Evolutionary conservation across 225 moss, liverwort and hornwort genomes (phyloP), one percentile per base, ranked within the genome.

Genomic region (Marchantia polymorpha): DNA sequence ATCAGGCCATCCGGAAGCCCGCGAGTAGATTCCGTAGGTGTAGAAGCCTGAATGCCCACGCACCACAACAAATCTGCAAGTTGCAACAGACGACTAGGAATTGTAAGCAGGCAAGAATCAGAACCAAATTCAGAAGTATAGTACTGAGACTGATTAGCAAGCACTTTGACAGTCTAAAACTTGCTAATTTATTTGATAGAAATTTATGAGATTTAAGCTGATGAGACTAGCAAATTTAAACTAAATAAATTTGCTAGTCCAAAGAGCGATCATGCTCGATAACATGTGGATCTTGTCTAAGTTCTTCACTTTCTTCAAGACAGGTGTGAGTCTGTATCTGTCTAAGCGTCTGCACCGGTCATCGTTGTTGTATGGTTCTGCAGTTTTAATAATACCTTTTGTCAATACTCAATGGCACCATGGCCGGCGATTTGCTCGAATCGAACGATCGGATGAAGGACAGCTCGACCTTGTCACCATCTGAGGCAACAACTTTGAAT

Each of bases 31-130:
- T 63, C 80, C 83, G 27, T 90, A 90, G 8, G 90, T 82, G 74
- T 90, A 91, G 61, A 91, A 91, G 13, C 91, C 91, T 14, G 88
- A 73, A 79, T 71, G 73, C 29, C 89, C 88, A 75, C 82, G 79
- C 63, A 89, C 46, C 11, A 90, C 81, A 49, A 58, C 88, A 82
- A 91, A 91, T 78, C 92, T 67, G 67, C 12, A 3, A 67, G 13
- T 78, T 83, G 29, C 27, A 63, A 63, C 8, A 63, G 8, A 63
- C 3, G 22, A 20, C 22, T 63, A 63, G 22, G 7, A 20, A 63
- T 20, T 63, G 39, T 12, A 56, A 56, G 56, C 56, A 56, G 14
- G 19, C 2, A 1, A 56, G 2, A 19, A 56, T 56, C 56, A 56
- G 19, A 56, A 1, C 56, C 19, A 56, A 19, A 19, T 56, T 2